Conservation (phyloP, 2,329 filamentous ascomycete species). For the Cordyceps cicadae region DNA sequence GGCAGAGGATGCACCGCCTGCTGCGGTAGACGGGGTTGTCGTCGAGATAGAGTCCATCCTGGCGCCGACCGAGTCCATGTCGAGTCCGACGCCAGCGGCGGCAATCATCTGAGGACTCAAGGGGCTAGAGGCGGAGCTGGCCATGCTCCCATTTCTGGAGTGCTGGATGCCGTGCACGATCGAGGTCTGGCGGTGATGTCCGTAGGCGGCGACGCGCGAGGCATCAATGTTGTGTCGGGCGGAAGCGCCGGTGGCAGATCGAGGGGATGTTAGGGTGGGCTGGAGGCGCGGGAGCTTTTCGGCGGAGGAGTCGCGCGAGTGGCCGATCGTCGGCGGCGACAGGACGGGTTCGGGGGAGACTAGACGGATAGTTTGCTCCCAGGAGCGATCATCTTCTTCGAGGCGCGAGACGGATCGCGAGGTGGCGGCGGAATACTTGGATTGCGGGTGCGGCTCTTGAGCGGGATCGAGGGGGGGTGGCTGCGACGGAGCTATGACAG, state of each 20-base stretch:
- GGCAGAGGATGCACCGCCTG: background rate
- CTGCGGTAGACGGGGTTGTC: slow-evolving; percentile 29
- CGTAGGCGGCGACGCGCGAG: slow-evolving; percentile 52
- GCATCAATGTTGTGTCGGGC: slow-evolving; percentile 28
- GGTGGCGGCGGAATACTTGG: background rate
- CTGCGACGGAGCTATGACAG: slow-evolving; percentile 8
- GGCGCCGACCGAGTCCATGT: slow-evolving; percentile 36
- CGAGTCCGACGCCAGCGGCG: slow-evolving; percentile 51
- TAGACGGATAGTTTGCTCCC: slow-evolving; percentile 12
- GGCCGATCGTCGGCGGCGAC: background rate
- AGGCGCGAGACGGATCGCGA: slow-evolving; percentile 10
- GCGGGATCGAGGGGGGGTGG: slow-evolving; percentile 2
- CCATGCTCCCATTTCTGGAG: slow-evolving; percentile 78
- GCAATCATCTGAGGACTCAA: slow-evolving; percentile 82
- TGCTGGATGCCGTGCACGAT: slow-evolving; percentile 97
- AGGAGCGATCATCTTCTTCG: slow-evolving; percentile 9
- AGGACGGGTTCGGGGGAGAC: slow-evolving; percentile 8
- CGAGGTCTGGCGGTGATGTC: slow-evolving; percentile 91
- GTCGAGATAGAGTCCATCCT: slow-evolving; percentile 42
- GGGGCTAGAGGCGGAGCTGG: slow-evolving; percentile 72
- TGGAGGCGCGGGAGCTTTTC: slow-evolving; percentile 8
- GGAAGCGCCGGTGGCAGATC: slow-evolving; percentile 1
- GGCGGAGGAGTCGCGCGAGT: slow-evolving; percentile 11
- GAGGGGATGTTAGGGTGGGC: slow-evolving; percentile 7
- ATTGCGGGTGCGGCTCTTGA: background rate